These are phyloP conservation scores for Rhododendron ovatum DNA, from an alignment of 148 eudicot species.

Conservation along the genomic window DNA sequence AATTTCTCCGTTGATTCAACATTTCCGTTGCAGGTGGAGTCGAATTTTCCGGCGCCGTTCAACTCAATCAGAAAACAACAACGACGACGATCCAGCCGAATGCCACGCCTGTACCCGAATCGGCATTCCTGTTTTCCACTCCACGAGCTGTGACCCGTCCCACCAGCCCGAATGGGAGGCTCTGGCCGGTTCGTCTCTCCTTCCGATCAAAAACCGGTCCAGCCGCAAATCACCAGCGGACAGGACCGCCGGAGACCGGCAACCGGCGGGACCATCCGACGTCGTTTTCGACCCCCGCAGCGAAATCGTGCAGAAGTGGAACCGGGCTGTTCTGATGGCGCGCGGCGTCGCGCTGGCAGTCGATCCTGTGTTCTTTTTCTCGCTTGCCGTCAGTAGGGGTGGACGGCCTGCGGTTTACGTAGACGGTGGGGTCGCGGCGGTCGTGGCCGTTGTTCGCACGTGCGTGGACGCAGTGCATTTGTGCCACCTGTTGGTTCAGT, in stretches of 20 bases:
- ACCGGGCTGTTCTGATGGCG: constrained; percentile 56
- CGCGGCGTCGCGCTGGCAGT: constrained; percentile 72
- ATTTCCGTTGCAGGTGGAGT: constrained; percentile 24
- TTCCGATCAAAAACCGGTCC: constrained; percentile 36
- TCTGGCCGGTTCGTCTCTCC: constrained; percentile 69
- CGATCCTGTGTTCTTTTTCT: constrained; percentile 82
- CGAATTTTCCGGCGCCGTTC: constrained; percentile 15
- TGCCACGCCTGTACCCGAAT: constrained; percentile 90
- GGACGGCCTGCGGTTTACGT: constrained; percentile 51
- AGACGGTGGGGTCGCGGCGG: constrained; percentile 55
- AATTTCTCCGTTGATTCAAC: not conserved
- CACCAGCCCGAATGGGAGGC: constrained; percentile 80
- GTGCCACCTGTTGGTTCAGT: constrained; percentile 55
- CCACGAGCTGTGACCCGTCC: constrained; percentile 69
- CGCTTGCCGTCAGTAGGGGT: constrained; percentile 48
- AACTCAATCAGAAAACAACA: constrained; percentile 12
- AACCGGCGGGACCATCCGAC: not conserved
- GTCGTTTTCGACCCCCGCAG: constrained; percentile 67
- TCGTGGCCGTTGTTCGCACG: constrained; percentile 51
- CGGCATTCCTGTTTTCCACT: constrained; percentile 84
- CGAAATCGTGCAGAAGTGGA: constrained; percentile 58
- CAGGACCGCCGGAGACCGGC: not conserved
- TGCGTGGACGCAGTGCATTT: constrained; percentile 58
- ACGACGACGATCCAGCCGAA: constrained; percentile 27
- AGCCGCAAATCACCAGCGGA: not conserved